Percentiles rank a stretch among this genome's conserved stretches.
phyloP scores from a whole-genome alignment of 2,329 filamentous ascomycete species.

The Septoria linicola region DNA sequence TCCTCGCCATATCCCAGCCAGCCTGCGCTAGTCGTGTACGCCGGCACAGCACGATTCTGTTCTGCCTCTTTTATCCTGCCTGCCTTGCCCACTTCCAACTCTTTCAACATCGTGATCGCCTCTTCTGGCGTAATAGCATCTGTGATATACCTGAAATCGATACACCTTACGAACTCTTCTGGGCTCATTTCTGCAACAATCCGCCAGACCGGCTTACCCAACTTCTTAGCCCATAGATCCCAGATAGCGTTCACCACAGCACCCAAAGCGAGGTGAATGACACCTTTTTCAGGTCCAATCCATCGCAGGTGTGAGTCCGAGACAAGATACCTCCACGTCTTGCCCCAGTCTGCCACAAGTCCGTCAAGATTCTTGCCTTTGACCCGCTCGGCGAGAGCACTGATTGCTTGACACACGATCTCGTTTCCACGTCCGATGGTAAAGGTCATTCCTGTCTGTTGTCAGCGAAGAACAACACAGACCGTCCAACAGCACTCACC shows the following conservation, averaged over 20 bases:
- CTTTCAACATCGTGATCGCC: constrained; percentile 68
- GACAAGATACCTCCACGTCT: constrained; percentile 89
- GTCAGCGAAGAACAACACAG: neutral
- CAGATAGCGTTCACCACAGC: constrained; percentile 84
- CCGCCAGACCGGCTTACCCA: constrained; percentile 85
- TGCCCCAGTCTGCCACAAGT: constrained; percentile 76
- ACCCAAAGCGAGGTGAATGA: constrained; percentile 86
- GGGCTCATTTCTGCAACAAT: constrained; percentile 88
- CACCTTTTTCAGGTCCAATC: constrained; percentile 92
- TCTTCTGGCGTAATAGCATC: constrained; percentile 88
- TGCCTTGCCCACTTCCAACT: constrained; percentile 65
- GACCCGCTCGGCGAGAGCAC: constrained; percentile 73
- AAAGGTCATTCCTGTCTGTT: constrained; percentile 66
- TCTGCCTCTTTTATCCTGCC: constrained; percentile 72
- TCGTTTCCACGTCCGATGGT: constrained; percentile 89
- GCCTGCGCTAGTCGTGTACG: constrained; percentile 85
- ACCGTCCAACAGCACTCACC: constrained; percentile 35
- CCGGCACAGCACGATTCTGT: constrained; percentile 72
- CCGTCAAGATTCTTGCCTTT: constrained; percentile 72
- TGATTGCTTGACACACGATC: constrained; percentile 82
- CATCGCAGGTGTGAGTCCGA: constrained; percentile 86
- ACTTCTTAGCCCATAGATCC: constrained; percentile 90
- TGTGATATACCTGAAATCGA: constrained; percentile 93
- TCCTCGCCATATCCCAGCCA: constrained; percentile 91
- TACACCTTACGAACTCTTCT: constrained; percentile 80